Base-by-base conservation (phyloP, 2,329 filamentous ascomycete species). In the Colletotrichum spinosum region DNA sequence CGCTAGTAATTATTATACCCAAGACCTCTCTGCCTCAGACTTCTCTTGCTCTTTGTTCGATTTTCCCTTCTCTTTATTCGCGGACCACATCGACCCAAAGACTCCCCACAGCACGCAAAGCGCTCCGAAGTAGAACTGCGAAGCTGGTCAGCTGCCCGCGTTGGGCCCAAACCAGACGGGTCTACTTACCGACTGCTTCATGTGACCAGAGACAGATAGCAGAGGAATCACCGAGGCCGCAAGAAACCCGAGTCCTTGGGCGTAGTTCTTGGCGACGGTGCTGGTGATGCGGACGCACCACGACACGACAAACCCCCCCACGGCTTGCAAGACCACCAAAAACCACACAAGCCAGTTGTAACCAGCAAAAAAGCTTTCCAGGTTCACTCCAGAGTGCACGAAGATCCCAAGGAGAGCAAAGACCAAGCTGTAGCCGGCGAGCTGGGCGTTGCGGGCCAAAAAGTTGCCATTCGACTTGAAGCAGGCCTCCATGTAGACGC, bases 391-490 rank as follows among this genome's bases (percentile, higher is more conserved):
- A 35, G 33, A 42, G 0, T 1, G 12, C 13, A 58, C 33, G 4
- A 58, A 9, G 25, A 25, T 25, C 0, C 60, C 35, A 6, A 49
- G 2, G 2, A 50, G 8, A 6, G 38, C 45, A 35, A 45, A 62
- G 2, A 56, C 8, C 15, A 51, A 52, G 8, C 33, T 12, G n/a
- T 59, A 59, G 6, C 12, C 60, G 2, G 50, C 42, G 5, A 64
- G 42, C 13, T 64, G 50, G 8, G 55, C 37, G 11, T 54, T 64
- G 9, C 55, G 37, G 4, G 25, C 55, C 33, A 60, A 17, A 15
- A 50, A 49, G 7, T 7, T 50, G 9, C 35, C 13, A 34, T 49
- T 13, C 0, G n/a, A 11, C 12, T 54, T 64, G n/a, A 55, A 8
- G 10, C 53, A 38, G 4, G 60, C 44, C 15, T 64, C 55, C 55